These are phyloP conservation scores for Neurospora hispaniola DNA, from an alignment of 495 filamentous ascomycete genomes.

Conservation along the genomic window DNA sequence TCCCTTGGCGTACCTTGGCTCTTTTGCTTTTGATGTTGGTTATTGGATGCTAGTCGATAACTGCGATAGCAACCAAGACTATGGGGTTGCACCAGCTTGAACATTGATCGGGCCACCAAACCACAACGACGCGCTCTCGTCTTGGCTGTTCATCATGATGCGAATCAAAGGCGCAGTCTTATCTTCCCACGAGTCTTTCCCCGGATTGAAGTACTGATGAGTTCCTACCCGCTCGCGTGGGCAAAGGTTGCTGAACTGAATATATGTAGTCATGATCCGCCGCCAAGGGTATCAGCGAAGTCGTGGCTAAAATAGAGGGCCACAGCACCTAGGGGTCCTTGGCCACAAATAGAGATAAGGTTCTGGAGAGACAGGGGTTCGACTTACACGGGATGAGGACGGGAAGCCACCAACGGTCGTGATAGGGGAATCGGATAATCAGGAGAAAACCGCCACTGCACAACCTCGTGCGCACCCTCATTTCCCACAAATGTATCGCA, in stretches of 20 bases:
- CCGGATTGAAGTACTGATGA: not conserved
- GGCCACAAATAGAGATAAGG: not conserved
- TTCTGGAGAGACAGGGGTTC: not conserved
- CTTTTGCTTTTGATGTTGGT: not conserved
- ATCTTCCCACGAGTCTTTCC: not conserved
- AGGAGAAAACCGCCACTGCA: not conserved
- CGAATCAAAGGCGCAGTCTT: not conserved
- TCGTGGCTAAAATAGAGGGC: not conserved
- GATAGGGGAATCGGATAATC: not conserved
- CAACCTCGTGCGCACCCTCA: not conserved
- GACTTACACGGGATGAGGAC: not conserved
- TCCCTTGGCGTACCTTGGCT: not conserved
- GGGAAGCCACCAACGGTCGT: not conserved
- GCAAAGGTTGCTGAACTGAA: no score
- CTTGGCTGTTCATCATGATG: not conserved
- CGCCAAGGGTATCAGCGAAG: not conserved
- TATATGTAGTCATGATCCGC: not conserved
- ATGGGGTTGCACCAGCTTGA: not conserved
- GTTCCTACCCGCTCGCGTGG: no score
- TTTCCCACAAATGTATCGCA: not conserved
- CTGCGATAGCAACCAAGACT: not conserved
- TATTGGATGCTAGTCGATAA: not conserved
- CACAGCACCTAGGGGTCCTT: not conserved
- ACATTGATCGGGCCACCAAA: not conserved
- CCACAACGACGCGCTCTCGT: not conserved